Base-by-base conservation (phyloP, 2,329 filamentous ascomycete genomes). In the Venturia pyrina region DNA sequence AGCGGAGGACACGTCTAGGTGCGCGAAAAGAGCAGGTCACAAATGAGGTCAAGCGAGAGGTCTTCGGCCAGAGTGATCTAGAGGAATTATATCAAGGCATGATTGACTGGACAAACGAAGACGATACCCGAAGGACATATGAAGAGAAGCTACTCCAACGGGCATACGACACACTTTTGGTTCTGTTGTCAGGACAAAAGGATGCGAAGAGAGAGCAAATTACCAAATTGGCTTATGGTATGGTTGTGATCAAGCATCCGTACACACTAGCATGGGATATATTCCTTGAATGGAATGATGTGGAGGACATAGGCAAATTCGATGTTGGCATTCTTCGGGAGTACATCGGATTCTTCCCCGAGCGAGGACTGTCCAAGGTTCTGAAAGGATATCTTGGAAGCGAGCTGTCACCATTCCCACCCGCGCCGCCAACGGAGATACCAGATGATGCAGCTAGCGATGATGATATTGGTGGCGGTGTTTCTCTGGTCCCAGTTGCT, bases 221-320 rank as follows among this genome's bases (percentile, higher is more conserved):
- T 0, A 78, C 89, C 71, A 88, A 89, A 67, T 80, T 95, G 64
- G 92, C 93, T 0, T 86, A 88, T 68, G 95, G 93, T 68, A 96
- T 99, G 90, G 93, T 99, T 68, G 90, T 96, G 67, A 95, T 99
- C 74, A 93, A 93, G 71, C 92, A 98, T 71, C 90, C 91, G 0
- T 96, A 89, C 77, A 86, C 88, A 69, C 82, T 96, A 19, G 95
- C 95, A 0, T 99, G 96, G 96, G 89, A 91, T 71, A 88, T 97
- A 68, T 84, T 89, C 40, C 81, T 99, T 67, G 91, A 98, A 73
- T 98, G 93, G 90, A 85, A 89, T 70, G 93, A 97, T 75, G 80
- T 86, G 53, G 87, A 90, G 70, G 85, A 85, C 60, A 83, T 95
- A 61, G 80, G 37, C n/a, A 85, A 91, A 34, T 89, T 91, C 80